Base-by-base conservation (phyloP, 208 protist species). In the Crithidia bombi region DNA sequence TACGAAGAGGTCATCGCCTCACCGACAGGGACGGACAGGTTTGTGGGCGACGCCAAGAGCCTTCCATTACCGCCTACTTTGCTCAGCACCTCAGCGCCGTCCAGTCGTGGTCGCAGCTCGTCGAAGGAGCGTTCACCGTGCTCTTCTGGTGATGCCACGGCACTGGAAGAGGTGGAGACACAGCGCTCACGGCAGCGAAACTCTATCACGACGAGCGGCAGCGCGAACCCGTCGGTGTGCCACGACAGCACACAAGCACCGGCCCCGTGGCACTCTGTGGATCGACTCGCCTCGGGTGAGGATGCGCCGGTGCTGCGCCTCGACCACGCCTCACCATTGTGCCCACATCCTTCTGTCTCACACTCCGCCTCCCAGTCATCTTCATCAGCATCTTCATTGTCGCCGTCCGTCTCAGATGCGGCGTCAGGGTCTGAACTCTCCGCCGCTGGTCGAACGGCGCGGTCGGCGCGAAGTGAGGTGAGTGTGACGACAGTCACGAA, bases 241-340 rank as follows among this genome's bases (percentile, higher is more conserved):
- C 46, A 47, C 33, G 35, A 66, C 61, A 56, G 61, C 61, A 66
- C 46, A 11, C 61, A 56, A 35, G 47, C 46, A 10, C 61, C 61
- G n/a, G 4, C 43, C 1, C 23, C 46, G 61, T 66, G 61, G 61
- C 44, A 56, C 33, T 12, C 61, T 2, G 61, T 56, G 17, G 44
- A 32, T 2, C 47, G 2, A 9, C 47, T 54, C 10, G 17, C 46
- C 1, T 66, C 46, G 3, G 26, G 7, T 14, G 46, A 11, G 0
- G 35, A 56, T 21, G 35, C 15, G 61, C 30, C 39, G 46, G 61
- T 25, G 46, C 10, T 56, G 19, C 46, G 7, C 1, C 35, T 56
- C 21, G 47, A 56, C 47, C 7, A 66, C 21, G 46, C 61, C 3
- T 56, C 61, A 0, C 46, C 61, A 33, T 35, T 56, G 47, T 32